These are phyloP conservation scores for Cornus suecica DNA, from an alignment of 148 eudicot species.

Conservation along the genomic window DNA sequence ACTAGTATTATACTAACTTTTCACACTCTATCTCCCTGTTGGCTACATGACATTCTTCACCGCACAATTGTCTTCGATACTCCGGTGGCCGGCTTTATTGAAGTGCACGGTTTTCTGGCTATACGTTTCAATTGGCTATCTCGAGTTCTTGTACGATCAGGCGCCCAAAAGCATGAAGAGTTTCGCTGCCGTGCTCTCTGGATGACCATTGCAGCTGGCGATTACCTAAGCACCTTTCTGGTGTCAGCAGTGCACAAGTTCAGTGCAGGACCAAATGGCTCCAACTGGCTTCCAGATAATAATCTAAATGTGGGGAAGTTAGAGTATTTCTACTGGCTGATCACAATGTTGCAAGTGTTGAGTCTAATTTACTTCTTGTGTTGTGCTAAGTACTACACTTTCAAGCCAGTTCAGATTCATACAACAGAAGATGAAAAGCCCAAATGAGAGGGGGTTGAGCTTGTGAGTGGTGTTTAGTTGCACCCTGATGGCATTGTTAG, in stretches of 20 bases:
- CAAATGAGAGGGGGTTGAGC: conserved; percentile 26
- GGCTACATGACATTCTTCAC: conserved; percentile 80
- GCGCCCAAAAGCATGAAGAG: conserved; percentile 97
- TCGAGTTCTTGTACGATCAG: too few relatives aligned
- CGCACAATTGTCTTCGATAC: conserved; percentile 62
- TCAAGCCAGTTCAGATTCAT: conserved; percentile 50
- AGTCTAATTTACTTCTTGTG: conserved; percentile 61
- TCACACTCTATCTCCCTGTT: conserved; percentile 59
- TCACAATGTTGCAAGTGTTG: conserved; percentile 52
- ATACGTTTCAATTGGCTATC: conserved; percentile 71
- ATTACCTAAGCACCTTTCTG: conserved; percentile 59
- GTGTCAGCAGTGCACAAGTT: conserved; percentile 57
- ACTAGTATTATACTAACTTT: too few relatives aligned
- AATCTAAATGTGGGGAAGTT: conserved; percentile 70
- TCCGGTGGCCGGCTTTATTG: conserved; percentile 58
- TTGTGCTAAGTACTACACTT: conserved; percentile 63
- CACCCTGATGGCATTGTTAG: too few relatives aligned
- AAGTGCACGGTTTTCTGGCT: conserved; percentile 71
- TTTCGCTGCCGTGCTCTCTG: conserved; percentile 69
- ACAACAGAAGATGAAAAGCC: conserved; percentile 9
- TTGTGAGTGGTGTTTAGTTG: conserved; percentile 14
- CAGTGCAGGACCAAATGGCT: conserved; percentile 45
- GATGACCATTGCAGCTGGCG: conserved; percentile 69
- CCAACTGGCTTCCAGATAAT: conserved; percentile 77
- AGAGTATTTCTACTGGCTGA: conserved; percentile 76